Conservation (phyloP, 495 filamentous ascomycete genomes). For the Penicillium ochrochloron region DNA sequence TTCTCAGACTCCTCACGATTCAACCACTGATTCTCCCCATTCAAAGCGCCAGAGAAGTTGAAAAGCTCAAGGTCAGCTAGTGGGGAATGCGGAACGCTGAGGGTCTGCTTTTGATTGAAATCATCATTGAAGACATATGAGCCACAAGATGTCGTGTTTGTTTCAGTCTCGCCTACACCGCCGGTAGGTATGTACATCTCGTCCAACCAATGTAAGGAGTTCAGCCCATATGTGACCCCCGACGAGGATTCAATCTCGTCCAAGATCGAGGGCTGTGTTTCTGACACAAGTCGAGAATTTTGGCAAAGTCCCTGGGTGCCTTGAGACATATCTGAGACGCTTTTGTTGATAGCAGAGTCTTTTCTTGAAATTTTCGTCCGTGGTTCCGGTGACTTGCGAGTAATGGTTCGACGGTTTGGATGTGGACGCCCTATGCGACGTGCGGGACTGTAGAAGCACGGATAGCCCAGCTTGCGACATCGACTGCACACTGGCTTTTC, state of each 20-base stretch:
- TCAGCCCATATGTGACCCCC: background rate
- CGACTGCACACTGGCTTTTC: conserved; percentile 42
- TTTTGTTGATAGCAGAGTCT: background rate
- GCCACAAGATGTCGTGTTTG: background rate
- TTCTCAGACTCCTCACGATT: background rate
- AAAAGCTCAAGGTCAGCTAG: background rate
- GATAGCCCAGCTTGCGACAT: conserved; percentile 37
- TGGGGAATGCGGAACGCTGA: background rate
- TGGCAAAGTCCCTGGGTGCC: background rate
- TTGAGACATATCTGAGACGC: background rate
- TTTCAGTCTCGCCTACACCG: background rate
- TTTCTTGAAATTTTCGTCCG: background rate
- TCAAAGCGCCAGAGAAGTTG: background rate
- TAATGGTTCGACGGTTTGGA: conserved; percentile 12
- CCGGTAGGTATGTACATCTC: conserved; percentile 1
- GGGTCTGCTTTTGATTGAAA: background rate
- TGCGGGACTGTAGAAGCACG: conserved; percentile 48
- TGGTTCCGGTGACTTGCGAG: conserved; percentile 6
- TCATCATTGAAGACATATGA: background rate
- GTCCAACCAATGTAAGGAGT: conserved; percentile 11
- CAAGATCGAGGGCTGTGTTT: background rate
- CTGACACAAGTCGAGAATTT: background rate
- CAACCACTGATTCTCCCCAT: background rate
- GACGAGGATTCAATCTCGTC: background rate
- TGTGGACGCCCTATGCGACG: conserved; percentile 29